These are phyloP conservation scores for Melanomma pulvis-pyrius DNA, from an alignment of 495 filamentous ascomycete genomes.

Conservation along the genomic window DNA sequence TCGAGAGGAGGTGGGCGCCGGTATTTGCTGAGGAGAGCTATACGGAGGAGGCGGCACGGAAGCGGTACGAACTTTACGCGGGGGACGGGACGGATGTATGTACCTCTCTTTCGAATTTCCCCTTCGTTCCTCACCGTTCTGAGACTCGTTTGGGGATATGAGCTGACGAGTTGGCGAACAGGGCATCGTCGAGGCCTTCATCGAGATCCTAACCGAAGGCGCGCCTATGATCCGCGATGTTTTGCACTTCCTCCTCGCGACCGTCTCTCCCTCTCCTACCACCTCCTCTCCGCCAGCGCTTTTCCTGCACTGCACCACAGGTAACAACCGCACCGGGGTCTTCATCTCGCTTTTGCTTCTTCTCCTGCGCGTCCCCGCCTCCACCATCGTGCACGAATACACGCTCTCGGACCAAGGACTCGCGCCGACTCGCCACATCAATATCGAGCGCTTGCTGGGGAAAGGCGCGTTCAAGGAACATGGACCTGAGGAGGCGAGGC, in stretches of 20 bases:
- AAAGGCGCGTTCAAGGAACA: constrained; percentile 31
- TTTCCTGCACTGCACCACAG: constrained; percentile 36
- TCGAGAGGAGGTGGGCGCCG: constrained; percentile 27
- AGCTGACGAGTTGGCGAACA: background rate
- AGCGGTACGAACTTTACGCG: constrained; percentile 34
- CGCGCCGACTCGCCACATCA: constrained; percentile 26
- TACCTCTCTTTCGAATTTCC: background rate
- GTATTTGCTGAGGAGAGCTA: constrained; percentile 32
- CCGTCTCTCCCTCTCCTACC: background rate
- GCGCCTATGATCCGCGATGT: constrained; percentile 17
- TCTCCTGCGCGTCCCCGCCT: constrained; percentile 14
- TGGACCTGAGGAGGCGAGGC: constrained; percentile 12
- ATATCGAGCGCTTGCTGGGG: constrained; percentile 25
- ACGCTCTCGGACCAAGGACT: constrained; percentile 27
- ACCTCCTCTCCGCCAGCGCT: background rate
- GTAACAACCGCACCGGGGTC: constrained; percentile 35
- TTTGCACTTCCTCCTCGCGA: background rate
- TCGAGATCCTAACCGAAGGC: constrained; percentile 31
- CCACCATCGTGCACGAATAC: constrained; percentile 24
- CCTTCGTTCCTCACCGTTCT: background rate
- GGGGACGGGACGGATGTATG: constrained; percentile 28
- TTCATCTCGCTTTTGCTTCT: constrained; percentile 29
- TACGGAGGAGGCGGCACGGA: constrained; percentile 28
- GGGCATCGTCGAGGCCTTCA: constrained; percentile 34
- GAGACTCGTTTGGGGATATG: background rate